Evolutionary conservation across 306 rosid species (phyloP).

Genomic region (Clitoria ternatea): DNA sequence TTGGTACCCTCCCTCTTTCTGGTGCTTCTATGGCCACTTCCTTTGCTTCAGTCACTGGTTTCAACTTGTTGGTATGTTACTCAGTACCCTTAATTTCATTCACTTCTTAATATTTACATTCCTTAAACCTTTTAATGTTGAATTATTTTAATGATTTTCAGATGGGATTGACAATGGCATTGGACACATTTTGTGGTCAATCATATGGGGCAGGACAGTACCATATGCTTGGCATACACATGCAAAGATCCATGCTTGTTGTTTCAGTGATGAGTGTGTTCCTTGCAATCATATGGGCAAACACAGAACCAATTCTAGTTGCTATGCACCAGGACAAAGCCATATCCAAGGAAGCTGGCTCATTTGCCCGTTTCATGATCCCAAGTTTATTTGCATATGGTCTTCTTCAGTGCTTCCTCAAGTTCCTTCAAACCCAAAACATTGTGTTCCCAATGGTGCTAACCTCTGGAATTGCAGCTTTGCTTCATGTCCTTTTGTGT

Average conservation of each 20-base stretch:
- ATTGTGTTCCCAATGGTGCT: slow-evolving; percentile 61
- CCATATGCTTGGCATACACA: slow-evolving; percentile 55
- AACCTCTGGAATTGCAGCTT: slow-evolving; percentile 37
- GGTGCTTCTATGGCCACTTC: slow-evolving; percentile 37
- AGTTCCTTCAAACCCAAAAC: slow-evolving; percentile 63
- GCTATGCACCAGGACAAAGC: slow-evolving; percentile 27
- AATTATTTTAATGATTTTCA: background rate
- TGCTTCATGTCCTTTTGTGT: slow-evolving; percentile 43
- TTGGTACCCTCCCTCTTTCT: slow-evolving; percentile 26
- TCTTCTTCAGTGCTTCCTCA: slow-evolving; percentile 56
- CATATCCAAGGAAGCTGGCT: slow-evolving; percentile 50
- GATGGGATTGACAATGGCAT: slow-evolving; percentile 57
- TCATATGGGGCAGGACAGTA: slow-evolving; percentile 61
- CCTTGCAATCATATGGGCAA: slow-evolving; percentile 45
- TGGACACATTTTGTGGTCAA: slow-evolving; percentile 65
- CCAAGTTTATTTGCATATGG: slow-evolving; percentile 61
- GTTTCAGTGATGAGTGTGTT: slow-evolving; percentile 36
- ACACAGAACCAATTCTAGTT: slow-evolving; percentile 33
- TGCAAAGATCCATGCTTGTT: slow-evolving; percentile 57
- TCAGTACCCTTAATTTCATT: no score
- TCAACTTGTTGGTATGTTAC: slow-evolving; percentile 20
- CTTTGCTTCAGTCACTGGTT: slow-evolving; percentile 34
- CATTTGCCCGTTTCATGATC: slow-evolving; percentile 48
- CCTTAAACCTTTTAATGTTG: background rate
- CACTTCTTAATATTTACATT: background rate